Evolutionary conservation across 495 filamentous ascomycete species (phyloP).

Genomic region (Trichoderma virens): DNA sequence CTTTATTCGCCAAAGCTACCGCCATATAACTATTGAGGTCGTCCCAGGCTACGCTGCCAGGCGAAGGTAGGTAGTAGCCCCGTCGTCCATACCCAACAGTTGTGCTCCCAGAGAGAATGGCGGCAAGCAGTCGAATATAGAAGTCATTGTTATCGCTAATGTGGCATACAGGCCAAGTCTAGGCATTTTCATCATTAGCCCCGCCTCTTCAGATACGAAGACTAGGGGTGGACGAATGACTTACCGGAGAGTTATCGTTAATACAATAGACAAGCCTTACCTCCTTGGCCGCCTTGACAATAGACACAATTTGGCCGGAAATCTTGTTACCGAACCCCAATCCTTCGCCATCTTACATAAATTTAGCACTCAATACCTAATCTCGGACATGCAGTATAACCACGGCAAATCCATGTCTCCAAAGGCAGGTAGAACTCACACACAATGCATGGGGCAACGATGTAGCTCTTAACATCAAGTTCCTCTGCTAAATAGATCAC

Average conservation of each 20-base stretch:
- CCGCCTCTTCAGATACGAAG: not conserved
- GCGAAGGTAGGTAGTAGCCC: slow-evolving; percentile 43
- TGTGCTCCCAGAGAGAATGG: slow-evolving; percentile 28
- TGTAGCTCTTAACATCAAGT: slow-evolving; percentile 35
- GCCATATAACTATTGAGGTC: slow-evolving; percentile 39
- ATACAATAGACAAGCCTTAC: slow-evolving; percentile 30
- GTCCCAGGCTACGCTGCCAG: slow-evolving; percentile 39
- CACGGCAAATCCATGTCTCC: not conserved
- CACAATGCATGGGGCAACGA: slow-evolving; percentile 41
- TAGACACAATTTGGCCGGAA: slow-evolving; percentile 41
- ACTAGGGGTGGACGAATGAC: slow-evolving; percentile 4
- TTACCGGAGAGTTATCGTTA: slow-evolving; percentile 27
- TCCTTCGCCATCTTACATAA: slow-evolving; percentile 30
- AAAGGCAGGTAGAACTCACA: slow-evolving; percentile 19
- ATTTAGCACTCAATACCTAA: not conserved
- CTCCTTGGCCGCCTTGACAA: slow-evolving; percentile 36
- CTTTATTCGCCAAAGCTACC: slow-evolving; percentile 28
- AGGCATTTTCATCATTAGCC: not conserved
- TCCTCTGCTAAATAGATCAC: slow-evolving; percentile 32
- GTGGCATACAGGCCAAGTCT: slow-evolving; percentile 45
- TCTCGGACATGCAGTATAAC: not conserved
- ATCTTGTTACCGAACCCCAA: slow-evolving; percentile 42
- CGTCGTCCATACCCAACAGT: slow-evolving; percentile 32
- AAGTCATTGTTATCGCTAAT: slow-evolving; percentile 34
- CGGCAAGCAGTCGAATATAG: slow-evolving; percentile 35